Evolutionary conservation across 2,329 filamentous ascomycete species (phyloP), one percentile per base, ranked within the genome.

Genomic region (Neofusicoccum umdonicola): DNA sequence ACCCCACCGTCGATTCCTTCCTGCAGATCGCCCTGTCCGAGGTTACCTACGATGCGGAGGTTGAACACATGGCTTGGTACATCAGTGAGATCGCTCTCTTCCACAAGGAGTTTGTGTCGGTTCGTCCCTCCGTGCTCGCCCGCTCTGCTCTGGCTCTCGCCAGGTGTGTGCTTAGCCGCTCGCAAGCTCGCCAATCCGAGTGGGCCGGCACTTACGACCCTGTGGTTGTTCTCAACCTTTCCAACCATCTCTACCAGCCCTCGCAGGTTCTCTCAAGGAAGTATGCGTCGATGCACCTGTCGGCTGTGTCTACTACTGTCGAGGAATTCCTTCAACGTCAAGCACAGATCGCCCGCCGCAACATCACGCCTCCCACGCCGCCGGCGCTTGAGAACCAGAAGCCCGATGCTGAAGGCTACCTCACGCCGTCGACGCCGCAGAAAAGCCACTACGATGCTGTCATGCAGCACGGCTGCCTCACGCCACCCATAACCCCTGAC

Each of bases 101-200:
- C 80, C 92, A 98, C 82, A 91, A 94, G 73, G 95, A 98, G 69
- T 99, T 99, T 72, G 93, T 99, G 67, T 95, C 93, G 15, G 93
- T 90, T 64, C 90, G 90, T 73, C 93, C 95, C 19, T 97, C 94
- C 0, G 89, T 93, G 69, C 92, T 99, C 84, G 93, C 95, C 50
- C 87, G 92, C 69, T 90, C 93, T 48, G 92, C 93, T 11, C 83
- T 98, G 64, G 92, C 92, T 62, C 85, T 99, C 45, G 89, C 94
- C 44, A 86, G 93, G 68, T 94, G 91, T 74, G 92, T 99, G 68
- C 85, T 98, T 11, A 88, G 88, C 72, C 89, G 92, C 66, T 86
- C 89, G 45, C 92, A 96, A 76, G 84, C 89, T 68, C 87, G 87
- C 68, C 88, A 91, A 67, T 86, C 85, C 44, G 89, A 93, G 69